A percentile compares a stretch with the other conserved stretches of the same genome.
Conservation (phyloP, 2,329 filamentous ascomycete genomes). For the Chrysoporthe cubensis region DNA sequence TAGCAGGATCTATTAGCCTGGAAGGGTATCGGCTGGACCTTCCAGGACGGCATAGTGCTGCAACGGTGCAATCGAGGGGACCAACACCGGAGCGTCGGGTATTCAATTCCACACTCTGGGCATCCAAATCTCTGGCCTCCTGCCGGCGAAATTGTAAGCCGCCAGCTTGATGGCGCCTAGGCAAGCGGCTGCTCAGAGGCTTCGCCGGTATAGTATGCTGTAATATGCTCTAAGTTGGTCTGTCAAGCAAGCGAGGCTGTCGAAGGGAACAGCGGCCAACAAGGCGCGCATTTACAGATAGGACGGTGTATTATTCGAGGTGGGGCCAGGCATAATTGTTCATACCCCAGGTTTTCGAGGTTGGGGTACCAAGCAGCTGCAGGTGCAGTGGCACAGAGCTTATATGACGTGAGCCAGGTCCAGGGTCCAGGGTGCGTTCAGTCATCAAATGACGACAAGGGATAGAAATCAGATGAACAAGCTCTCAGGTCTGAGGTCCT, state of each 20-base stretch:
- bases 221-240: too few species aligned
- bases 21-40: background rate
- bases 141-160: background rate
- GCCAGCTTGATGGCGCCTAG: too few species aligned
- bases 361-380: background rate
- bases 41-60: background rate
- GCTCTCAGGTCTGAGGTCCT: too few species aligned
- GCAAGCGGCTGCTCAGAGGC: too few species aligned
- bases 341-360: background rate
- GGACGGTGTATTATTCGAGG: background rate
- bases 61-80: background rate
- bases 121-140: background rate
- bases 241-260: background rate
- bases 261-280: background rate
- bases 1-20: background rate
- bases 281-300: background rate
- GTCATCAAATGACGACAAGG: background rate
- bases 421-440: background rate
- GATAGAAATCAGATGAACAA: background rate
- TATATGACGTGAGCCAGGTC: background rate
- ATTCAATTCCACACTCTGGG: too few species aligned
- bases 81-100: background rate
- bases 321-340: background rate
- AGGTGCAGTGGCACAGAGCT: background rate
- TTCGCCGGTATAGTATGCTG: too few species aligned